Base-by-base conservation (phyloP, 1,139 yeast species). In the Kodamaea ohmeri region DNA sequence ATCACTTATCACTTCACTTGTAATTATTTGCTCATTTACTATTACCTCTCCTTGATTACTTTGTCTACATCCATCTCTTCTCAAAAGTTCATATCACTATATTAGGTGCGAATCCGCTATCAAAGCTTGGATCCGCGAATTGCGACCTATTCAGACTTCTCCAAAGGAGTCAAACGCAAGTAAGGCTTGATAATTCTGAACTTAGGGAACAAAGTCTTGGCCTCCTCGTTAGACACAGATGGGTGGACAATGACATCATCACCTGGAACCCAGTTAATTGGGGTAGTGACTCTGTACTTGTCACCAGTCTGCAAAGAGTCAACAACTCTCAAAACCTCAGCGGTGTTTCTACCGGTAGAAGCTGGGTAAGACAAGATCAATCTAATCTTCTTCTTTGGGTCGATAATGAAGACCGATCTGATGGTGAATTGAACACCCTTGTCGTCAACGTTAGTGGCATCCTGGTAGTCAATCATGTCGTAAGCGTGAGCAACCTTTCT, bases 391-490 rank as follows among this genome's bases (percentile, higher is more conserved):
- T 88, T 88, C 49, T 70, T 60, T 44, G 96, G 96, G 63, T 88
- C 96, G 59, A 88, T 86, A 60, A 88, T 70, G 65, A 83, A 88
- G 34, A 88, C 96, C 14, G 92, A 82, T 70, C 96, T 84, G 61
- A 88, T 83, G 43, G 96, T 86, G 61, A 82, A 76, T 40, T 85
- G 87, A 40, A 71, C 63, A 34, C 87, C 85, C 50, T 73, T 52
- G 49, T 50, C 71, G 61, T 73, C 76, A 54, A 88, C 71, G 61
- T 85, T 84, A 65, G 83, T 73, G 69, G 85, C 83, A 41, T 90
- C 95, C 52, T 80, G 86, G 64, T 86, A 89, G 62, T 87, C 94
- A 51, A 87, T 84, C 96, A 88, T 88, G 60, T 88, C 96, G 64
- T 83, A 88, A 52, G 80, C 65, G 66, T 72, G 83, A 4, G 96